These are phyloP conservation scores for Bremia lactucae DNA, from an alignment of 352 stramenopile genomes.

Conservation along the genomic window DNA sequence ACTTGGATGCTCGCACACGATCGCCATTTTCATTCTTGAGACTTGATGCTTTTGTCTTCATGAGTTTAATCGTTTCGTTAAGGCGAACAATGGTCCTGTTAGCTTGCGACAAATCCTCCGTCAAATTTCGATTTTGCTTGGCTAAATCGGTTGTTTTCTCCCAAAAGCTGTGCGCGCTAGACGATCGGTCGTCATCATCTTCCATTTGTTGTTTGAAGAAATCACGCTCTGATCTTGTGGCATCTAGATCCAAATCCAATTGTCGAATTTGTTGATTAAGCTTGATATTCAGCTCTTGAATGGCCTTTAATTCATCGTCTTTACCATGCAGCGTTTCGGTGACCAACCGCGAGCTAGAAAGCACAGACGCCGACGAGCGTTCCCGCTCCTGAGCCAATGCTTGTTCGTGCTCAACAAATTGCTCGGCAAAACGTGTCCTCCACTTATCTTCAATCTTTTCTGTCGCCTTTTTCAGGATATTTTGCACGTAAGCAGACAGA, in stretches of 20 bases:
- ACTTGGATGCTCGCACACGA: conserved; percentile 44
- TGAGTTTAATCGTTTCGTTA: conserved; percentile 53
- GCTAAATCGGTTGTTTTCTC: conserved; percentile 80
- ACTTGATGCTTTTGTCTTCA: conserved; percentile 37
- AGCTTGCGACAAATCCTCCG: conserved; percentile 51
- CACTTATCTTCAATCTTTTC: conserved; percentile 80
- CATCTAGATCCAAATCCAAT: conserved; percentile 53
- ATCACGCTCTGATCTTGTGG: conserved; percentile 53
- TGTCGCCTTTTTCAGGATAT: conserved; percentile 63
- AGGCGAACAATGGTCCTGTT: conserved; percentile 57
- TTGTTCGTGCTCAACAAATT: conserved; percentile 55
- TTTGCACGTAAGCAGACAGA: conserved; percentile 58
- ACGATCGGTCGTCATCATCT: conserved; percentile 61
- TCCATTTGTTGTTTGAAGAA: conserved; percentile 62
- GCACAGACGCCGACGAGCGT: conserved; percentile 45
- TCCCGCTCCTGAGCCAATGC: conserved; percentile 55
- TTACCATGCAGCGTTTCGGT: conserved; percentile 67
- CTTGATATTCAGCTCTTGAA: conserved; percentile 54
- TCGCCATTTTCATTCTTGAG: conserved; percentile 45
- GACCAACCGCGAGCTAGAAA: conserved; percentile 55
- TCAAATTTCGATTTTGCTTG: conserved; percentile 65
- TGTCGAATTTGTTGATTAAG: conserved; percentile 60
- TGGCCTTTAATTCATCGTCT: conserved; percentile 60
- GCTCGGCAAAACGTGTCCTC: conserved; percentile 60
- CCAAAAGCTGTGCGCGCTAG: conserved; percentile 68